phyloP scores from a whole-genome alignment of 2,329 filamentous ascomycete species.

The Aspergillus fijiensis region DNA sequence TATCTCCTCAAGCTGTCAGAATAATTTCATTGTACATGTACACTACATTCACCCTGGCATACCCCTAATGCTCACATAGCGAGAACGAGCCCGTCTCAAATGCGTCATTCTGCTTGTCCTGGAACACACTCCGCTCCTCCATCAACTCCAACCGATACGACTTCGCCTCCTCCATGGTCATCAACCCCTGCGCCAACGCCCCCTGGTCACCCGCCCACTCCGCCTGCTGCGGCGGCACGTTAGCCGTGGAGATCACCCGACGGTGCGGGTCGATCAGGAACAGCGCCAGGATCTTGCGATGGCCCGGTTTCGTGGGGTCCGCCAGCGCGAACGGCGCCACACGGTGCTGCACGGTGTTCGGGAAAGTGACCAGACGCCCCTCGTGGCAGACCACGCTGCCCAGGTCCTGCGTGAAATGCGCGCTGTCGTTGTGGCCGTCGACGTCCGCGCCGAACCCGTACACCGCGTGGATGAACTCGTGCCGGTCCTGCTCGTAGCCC shows the following conservation, averaged over 20 bases:
- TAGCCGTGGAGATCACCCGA: conserved; percentile 27
- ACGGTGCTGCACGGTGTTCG: conserved; percentile 21
- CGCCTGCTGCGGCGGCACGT: conserved; percentile 25
- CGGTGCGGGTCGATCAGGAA: conserved; percentile 28
- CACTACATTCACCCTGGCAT: too few relatives aligned
- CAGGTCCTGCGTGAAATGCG: background rate
- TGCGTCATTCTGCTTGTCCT: conserved; percentile 8
- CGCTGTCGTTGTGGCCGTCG: background rate
- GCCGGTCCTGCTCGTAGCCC: background rate
- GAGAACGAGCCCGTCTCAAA: conserved; percentile 17
- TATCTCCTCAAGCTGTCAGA: too few relatives aligned
- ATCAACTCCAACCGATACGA: conserved; percentile 40
- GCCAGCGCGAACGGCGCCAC: conserved; percentile 23
- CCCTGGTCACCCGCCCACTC: background rate
- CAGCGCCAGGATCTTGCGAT: conserved; percentile 28
- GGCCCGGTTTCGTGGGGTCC: conserved; percentile 22
- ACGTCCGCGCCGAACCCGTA: conserved; percentile 9
- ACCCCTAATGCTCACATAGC: conserved; percentile 19
- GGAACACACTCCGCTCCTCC: conserved; percentile 33
- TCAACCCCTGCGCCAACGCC: background rate
- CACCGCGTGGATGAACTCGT: background rate
- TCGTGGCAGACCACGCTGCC: conserved; percentile 4
- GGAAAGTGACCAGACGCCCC: conserved; percentile 13
- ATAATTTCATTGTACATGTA: too few relatives aligned
- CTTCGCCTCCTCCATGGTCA: conserved; percentile 39